A percentile compares a stretch with the other conserved stretches of the same genome.
Conservation (phyloP, 106 monocot genomes). For the Amphibolis antarctica region DNA sequence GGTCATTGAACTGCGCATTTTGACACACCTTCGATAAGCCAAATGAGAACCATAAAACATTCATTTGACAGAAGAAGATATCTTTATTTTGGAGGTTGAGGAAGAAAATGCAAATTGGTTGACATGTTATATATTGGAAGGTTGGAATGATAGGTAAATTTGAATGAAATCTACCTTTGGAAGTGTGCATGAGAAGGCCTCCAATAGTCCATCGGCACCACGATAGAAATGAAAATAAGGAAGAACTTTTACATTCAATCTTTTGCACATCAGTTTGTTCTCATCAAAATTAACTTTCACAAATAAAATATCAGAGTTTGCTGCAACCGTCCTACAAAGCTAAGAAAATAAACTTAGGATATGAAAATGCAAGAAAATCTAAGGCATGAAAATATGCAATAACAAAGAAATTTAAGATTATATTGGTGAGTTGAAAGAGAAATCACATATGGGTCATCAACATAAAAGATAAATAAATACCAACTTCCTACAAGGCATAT, state of each 20-base stretch:
- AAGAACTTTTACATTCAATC: constrained; percentile 16
- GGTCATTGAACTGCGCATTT: not conserved
- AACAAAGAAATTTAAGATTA: not conserved
- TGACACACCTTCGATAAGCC: too few species aligned
- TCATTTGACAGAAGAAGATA: not conserved
- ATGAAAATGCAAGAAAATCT: not conserved
- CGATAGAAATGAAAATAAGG: constrained; percentile 31
- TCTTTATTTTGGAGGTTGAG: too few species aligned
- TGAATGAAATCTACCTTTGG: constrained; percentile 5
- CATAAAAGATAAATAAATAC: too few species aligned
- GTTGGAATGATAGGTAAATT: not conserved
- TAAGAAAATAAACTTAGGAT: not conserved
- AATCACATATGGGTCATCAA: too few species aligned
- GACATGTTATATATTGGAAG: not conserved
- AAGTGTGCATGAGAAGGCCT: constrained; percentile 20
- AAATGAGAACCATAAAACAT: not conserved
- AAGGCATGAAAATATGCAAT: not conserved
- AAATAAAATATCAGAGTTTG: constrained; percentile 11
- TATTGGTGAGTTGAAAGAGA: too few species aligned
- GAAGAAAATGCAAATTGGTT: too few species aligned
- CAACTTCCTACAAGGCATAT: too few species aligned
- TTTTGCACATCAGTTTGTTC: constrained; percentile 20
- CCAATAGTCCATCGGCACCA: constrained; percentile 20
- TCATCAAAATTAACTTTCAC: constrained; percentile 20
- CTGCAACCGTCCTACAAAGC: constrained; percentile 15